phyloP scores from a whole-genome alignment of 257 asterid species.

The Apocynum venetum region DNA sequence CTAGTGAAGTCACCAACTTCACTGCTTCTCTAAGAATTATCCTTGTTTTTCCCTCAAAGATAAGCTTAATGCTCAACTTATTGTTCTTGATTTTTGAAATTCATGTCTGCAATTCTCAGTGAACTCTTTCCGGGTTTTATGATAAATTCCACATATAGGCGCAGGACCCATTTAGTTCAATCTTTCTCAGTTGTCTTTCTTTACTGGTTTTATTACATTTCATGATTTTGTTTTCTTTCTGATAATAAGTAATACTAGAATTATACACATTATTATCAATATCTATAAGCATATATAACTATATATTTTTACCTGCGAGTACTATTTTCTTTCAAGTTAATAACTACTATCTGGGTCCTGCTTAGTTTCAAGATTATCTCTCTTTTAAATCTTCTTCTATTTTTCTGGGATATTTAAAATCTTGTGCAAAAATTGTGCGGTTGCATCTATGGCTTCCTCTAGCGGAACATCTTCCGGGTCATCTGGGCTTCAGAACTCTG shows the following conservation, averaged over 20 bases:
- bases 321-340: not conserved
- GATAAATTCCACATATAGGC: conserved; percentile 90
- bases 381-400: not conserved
- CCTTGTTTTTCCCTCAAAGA: not conserved
- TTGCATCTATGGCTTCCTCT: conserved; percentile 54
- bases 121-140: conserved; percentile 83
- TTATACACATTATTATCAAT: not conserved
- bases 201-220: conserved; percentile 94
- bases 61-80: conserved; percentile 42
- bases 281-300: not conserved
- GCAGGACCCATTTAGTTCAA: conserved; percentile 88
- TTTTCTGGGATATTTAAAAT: not conserved
- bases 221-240: conserved; percentile 44
- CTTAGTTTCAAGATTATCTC: conserved; percentile 13
- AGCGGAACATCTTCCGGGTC: conserved; percentile 59
- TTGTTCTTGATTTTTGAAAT: conserved; percentile 43
- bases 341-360: conserved; percentile 40
- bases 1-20: not conserved
- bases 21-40: not conserved
- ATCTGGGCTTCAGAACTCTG: conserved; percentile 50
- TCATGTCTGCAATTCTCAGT: conserved; percentile 94
- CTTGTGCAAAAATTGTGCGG: not conserved
- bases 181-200: conserved; percentile 95
- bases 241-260: not conserved
- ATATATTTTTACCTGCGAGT: not conserved